Evolutionary conservation across 257 asterid species (phyloP).

Genomic region (Solanum sejunctum): DNA sequence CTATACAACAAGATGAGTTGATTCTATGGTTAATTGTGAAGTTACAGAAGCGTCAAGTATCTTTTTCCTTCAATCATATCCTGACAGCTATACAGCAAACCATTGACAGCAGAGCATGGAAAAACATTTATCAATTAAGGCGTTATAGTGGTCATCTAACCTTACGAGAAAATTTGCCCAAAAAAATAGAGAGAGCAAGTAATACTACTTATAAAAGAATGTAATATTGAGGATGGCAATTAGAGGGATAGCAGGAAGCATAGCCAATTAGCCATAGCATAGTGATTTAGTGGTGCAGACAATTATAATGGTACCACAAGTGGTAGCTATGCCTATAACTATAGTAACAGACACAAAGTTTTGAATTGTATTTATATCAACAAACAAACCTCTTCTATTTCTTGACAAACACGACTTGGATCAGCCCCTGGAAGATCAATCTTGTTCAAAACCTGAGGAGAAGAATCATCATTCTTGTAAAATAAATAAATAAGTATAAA

Average conservation of each 20-base stretch:
- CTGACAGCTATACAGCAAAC: slow-evolving; percentile 1
- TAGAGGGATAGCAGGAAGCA: not conserved
- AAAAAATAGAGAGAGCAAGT: not conserved
- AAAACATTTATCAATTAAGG: not conserved
- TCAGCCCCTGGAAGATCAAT: slow-evolving; percentile 99
- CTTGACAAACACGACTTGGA: slow-evolving; percentile 76
- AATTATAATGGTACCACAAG: not conserved
- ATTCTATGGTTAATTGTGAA: not conserved
- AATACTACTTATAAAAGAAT: not conserved
- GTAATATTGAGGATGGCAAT: not conserved
- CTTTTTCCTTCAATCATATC: slow-evolving; percentile 3
- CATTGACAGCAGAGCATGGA: not conserved
- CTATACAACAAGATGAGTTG: slow-evolving; percentile 32
- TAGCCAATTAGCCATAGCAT: not conserved
- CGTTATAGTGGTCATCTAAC: not conserved
- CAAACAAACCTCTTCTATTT: slow-evolving; percentile 94
- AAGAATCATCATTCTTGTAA: not conserved
- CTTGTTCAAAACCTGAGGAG: slow-evolving; percentile 87
- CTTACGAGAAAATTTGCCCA: not conserved
- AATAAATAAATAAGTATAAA: not conserved
- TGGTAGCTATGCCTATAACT: not conserved
- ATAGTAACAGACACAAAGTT: not conserved
- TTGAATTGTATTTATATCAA: slow-evolving; percentile 1
- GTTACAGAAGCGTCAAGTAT: slow-evolving; percentile 1
- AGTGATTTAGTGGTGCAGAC: not conserved